Evolutionary conservation across 768 basidiomycete genomes (phyloP).

Genomic region (Dendrothele bispora): DNA sequence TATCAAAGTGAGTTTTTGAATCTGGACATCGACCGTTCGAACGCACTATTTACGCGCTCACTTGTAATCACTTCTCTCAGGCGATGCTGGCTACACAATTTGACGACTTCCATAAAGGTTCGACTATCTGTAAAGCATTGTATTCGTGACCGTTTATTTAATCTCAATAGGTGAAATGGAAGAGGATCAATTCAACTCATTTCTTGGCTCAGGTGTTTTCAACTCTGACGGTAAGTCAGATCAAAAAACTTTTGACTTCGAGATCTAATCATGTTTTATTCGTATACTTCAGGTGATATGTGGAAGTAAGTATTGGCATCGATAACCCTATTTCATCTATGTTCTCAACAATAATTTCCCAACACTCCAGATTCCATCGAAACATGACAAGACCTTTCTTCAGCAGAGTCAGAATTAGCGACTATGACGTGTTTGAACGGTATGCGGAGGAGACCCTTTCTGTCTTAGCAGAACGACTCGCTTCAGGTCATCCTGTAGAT

Average conservation of each 20-base stretch:
- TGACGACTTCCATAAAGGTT: too few relatives aligned
- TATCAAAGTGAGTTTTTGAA: slow-evolving; percentile 18
- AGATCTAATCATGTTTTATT: too few relatives aligned
- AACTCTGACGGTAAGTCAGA: slow-evolving; percentile 54
- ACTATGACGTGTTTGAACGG: slow-evolving; percentile 53
- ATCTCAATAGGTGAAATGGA: slow-evolving; percentile 14
- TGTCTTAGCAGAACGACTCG: slow-evolving; percentile 40
- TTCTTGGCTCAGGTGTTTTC: slow-evolving; percentile 61
- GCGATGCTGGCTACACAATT: too few relatives aligned
- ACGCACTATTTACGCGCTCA: too few relatives aligned
- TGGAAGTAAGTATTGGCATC: slow-evolving; percentile 56
- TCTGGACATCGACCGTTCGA: neutral
- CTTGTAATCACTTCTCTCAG: slow-evolving; percentile 27
- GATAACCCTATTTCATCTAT: neutral
- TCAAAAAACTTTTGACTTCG: too few relatives aligned
- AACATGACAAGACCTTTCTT: slow-evolving; percentile 64
- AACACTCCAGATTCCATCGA: slow-evolving; percentile 48
- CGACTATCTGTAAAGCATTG: slow-evolving; percentile 34
- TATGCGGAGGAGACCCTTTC: slow-evolving; percentile 47
- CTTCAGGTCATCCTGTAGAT: slow-evolving; percentile 52
- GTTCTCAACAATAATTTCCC: neutral
- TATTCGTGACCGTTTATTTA: slow-evolving; percentile 29
- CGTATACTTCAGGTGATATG: too few relatives aligned
- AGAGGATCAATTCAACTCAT: slow-evolving; percentile 15
- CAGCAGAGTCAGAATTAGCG: slow-evolving; percentile 46